Evolutionary conservation across 2,329 filamentous ascomycete genomes (phyloP).

Genomic region (Beauveria caledonica): DNA sequence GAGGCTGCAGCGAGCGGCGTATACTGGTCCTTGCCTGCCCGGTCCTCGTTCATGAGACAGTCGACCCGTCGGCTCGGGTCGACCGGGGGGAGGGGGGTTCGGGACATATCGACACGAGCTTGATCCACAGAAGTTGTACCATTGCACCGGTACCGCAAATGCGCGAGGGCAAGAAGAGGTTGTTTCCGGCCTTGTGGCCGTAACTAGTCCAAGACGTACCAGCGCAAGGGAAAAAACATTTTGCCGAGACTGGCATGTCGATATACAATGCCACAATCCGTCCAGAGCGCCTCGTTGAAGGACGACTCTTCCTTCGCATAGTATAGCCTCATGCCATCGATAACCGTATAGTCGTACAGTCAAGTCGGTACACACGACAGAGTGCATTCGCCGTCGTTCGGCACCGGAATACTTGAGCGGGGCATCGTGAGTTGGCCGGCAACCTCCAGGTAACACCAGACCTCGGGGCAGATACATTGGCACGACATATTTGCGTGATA

Average conservation of each 20-base stretch:
- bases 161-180: neutral
- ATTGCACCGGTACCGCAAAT: neutral
- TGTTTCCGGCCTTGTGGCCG: neutral
- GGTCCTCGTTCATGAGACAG: neutral
- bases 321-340: neutral
- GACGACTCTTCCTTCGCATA: too few species aligned
- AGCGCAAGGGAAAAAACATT: neutral
- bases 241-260: neutral
- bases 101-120: neutral
- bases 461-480: neutral
- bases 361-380: neutral
- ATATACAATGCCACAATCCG: neutral
- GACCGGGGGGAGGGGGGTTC: neutral
- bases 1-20: neutral
- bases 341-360: neutral
- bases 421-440: neutral
- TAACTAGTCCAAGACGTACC: neutral
- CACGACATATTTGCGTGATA: neutral
- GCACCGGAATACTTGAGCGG: too few species aligned
- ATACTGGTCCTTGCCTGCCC: neutral
- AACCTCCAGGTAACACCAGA: neutral
- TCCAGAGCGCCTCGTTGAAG: neutral
- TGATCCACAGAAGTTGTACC: neutral
- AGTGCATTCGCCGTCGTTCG: too few species aligned
- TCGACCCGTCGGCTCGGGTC: slow-evolving; percentile 7